phyloP scores from a whole-genome alignment of 164 flowering plant genomes.

The Kalanchoe fedtschenkoi region DNA sequence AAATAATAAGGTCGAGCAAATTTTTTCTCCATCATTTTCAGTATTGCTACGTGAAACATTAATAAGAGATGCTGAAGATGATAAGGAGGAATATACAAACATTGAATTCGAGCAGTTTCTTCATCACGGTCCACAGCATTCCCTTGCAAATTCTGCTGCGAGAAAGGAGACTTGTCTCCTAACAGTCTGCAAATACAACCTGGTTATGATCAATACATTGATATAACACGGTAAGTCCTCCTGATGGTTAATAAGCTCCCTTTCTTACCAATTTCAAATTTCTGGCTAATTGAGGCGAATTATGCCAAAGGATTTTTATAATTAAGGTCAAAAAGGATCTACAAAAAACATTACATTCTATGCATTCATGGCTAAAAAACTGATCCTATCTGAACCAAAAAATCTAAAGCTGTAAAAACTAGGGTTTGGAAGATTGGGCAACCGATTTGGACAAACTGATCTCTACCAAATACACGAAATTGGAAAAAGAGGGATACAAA shows the following conservation, averaged over 20 bases:
- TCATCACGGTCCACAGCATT: constrained; percentile 83
- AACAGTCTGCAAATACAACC: constrained; percentile 38
- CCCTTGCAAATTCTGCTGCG: constrained; percentile 75
- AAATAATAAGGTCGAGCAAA: no score
- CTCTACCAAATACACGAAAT: background rate
- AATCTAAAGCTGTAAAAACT: background rate
- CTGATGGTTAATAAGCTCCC: no score
- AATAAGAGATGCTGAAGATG: background rate
- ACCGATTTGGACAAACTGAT: background rate
- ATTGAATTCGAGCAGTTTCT: constrained; percentile 85
- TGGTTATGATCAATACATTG: background rate
- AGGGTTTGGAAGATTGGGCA: background rate
- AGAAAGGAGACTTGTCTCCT: constrained; percentile 91
- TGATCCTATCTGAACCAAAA: background rate
- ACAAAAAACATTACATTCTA: background rate
- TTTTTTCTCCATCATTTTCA: background rate
- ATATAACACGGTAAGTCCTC: no score
- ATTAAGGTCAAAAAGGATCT: no score
- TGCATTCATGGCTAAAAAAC: background rate
- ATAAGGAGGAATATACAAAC: constrained; percentile 16
- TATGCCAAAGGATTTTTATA: no score
- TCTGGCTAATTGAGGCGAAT: no score
- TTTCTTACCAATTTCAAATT: background rate
- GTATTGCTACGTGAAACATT: background rate
- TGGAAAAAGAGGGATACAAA: background rate